Conservation (phyloP, 352 stramenopile genomes). For the Aphanomyces astaci region DNA sequence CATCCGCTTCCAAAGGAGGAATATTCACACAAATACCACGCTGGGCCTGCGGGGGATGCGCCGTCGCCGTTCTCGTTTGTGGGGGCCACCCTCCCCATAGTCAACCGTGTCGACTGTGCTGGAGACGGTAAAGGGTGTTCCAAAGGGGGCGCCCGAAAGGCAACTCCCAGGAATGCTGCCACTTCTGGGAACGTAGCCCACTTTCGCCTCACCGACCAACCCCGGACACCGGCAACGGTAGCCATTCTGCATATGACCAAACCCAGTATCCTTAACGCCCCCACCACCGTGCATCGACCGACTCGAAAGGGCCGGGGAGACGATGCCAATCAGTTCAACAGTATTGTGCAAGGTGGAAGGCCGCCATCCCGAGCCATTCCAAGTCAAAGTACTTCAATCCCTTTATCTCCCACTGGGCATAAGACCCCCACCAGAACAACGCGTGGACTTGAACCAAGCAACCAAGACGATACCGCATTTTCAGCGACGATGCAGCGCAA, state of each 20-base stretch:
- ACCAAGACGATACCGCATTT: not conserved
- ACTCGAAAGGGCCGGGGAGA: not conserved
- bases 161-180: not conserved
- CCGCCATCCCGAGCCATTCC: not conserved
- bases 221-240: not conserved
- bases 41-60: not conserved
- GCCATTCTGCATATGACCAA: slow-evolving; percentile 8
- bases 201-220: not conserved
- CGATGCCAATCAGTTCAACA: not conserved
- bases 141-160: not conserved
- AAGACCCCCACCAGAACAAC: no score
- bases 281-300: not conserved
- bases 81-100: not conserved
- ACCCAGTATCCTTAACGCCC: not conserved
- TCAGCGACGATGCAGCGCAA: not conserved
- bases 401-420: no score
- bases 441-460: no score
- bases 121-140: not conserved
- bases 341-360: not conserved
- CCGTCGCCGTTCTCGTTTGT: not conserved
- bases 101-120: not conserved
- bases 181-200: not conserved
- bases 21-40: not conserved
- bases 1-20: no score
- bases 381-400: no score